Base-by-base conservation (phyloP, 345 rosid genomes). In the Populus ilicifolia region DNA sequence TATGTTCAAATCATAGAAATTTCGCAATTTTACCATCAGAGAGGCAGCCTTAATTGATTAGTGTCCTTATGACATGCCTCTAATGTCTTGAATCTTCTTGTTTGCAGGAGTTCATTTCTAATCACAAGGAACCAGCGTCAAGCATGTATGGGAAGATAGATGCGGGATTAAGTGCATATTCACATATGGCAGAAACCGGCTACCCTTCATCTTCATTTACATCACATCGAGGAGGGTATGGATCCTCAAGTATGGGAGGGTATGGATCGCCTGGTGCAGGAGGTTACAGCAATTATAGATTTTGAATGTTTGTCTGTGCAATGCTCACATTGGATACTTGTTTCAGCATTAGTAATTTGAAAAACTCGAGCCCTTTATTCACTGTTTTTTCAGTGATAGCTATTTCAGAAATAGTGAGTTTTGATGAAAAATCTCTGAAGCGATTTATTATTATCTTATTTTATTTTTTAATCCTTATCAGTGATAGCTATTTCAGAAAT, bases 61-160 rank as follows among this genome's bases (percentile, higher is more conserved):
- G 8, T 65, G 2, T 16, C 18, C 20, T 11, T 29, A 14, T 35
- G 11, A 65, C 69, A 12, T 2, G 11, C 33, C 3, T 30, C 14
- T 69, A 30, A 36, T 48, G 5, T 52, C 25, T 21, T 59, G 38
- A 25, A 12, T 13, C 10, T 30, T 29, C 11, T 30, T 43, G 39
- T 29, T 63, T 84, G 74, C 75, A 84, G 86, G 86, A 81, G 56
- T 76, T 69, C 54, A 70, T 70, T 25, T 72, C 72, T 23, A 72
- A 16, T 67, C 84, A 77, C 79, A 76, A 79, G 71, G 87, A 84
- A 72, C 72, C 81, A 39, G 27, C 82, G 2, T n/a, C 83, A 36
- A 70, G 79, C 68, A 8, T 72, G 27, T 78, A 76, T 17, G 79
- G 78, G 77, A 84, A 81, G 50, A 64, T 73, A 14, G 87, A 84